Base-by-base conservation (phyloP, 495 filamentous ascomycete species). In the Echria macrotheca region DNA sequence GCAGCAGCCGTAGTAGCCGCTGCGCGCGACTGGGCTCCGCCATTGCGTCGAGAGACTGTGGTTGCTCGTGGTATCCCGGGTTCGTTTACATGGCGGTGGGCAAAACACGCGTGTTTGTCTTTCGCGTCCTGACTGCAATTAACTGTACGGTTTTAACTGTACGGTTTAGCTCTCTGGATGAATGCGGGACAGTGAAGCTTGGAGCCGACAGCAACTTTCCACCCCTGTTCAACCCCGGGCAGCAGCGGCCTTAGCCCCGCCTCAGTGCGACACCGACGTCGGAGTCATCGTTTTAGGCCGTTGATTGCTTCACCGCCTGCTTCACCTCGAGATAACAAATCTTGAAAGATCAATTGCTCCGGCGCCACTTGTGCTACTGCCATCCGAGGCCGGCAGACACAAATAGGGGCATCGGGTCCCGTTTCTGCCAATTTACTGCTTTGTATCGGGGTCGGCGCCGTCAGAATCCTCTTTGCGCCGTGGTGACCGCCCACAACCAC, bases 1-100 rank as follows among this genome's bases (percentile, higher is more conserved):
- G 79, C 22, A 82, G 66, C 47, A 67, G 59, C 48, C 68, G 72
- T 33, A 69, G 62, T 49, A 78, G 52, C 6, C 54, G 41, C 29
- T 57, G 55, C 57, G 51, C 24, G 47, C 43, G 32, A 50, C 53
- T 32, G 45, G 50, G 61, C 25, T 58, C 39, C 4, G 53, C 23
- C 59, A 62, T 62, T 18, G 38, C 18, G 42, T 21, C 38, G 21
- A 24, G 38, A 24, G 19, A 5, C 19, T 29, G 21, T 17, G 32
- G 24, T 35, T 32, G 17, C 22, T 44, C 18, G 18, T 46, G 31
- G 19, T n/a, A 9, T 11, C 9, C 5, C 19, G 19, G 18, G 17
- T 15, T 3, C 19, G 4, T 45, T 46, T 46, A 46, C 44, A 46
- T 46, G 26, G 44, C 23, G 8, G 38, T 17, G 5, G n/a, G n/a